Percentiles rank a stretch among this genome's conserved stretches.
Evolutionary conservation across 352 stramenopile genomes (phyloP).

Genomic region (Pseudoperonospora humuli): DNA sequence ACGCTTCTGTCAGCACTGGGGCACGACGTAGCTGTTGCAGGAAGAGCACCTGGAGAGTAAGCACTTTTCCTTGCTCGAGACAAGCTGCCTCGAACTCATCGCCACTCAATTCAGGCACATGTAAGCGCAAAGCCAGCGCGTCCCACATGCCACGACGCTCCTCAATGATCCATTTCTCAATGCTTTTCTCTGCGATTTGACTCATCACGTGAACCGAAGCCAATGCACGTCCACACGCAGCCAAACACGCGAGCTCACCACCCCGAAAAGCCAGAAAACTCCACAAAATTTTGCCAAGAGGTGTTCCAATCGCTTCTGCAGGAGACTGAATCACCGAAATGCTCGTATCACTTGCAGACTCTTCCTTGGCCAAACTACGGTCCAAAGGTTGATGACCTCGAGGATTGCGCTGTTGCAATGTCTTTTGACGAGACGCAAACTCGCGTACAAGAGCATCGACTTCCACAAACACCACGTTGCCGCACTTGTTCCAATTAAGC

Average conservation of each 20-base stretch:
- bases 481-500: conserved; percentile 73
- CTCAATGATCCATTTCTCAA: conserved; percentile 83
- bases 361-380: conserved; percentile 13
- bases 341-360: conserved; percentile 1
- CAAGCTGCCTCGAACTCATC: conserved; percentile 73
- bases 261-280: conserved; percentile 74
- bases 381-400: conserved; percentile 15
- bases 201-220: conserved; percentile 81
- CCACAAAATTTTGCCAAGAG: conserved; percentile 63
- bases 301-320: conserved; percentile 46
- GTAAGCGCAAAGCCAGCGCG: conserved; percentile 44
- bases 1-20: conserved; percentile 54
- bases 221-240: conserved; percentile 61
- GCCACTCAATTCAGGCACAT: conserved; percentile 72
- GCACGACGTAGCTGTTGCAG: conserved; percentile 59
- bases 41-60: conserved; percentile 76
- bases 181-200: conserved; percentile 68
- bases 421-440: conserved; percentile 60
- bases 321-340: conserved; percentile 17
- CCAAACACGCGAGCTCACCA: conserved; percentile 67
- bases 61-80: conserved; percentile 59
- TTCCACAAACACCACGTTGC: conserved; percentile 79
- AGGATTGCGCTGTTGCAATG: conserved; percentile 18
- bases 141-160: conserved; percentile 58
- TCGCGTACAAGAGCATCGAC: conserved; percentile 72